Evolutionary conservation across 2,329 filamentous ascomycete species (phyloP).

Genomic region (Aspergillus sp.): DNA sequence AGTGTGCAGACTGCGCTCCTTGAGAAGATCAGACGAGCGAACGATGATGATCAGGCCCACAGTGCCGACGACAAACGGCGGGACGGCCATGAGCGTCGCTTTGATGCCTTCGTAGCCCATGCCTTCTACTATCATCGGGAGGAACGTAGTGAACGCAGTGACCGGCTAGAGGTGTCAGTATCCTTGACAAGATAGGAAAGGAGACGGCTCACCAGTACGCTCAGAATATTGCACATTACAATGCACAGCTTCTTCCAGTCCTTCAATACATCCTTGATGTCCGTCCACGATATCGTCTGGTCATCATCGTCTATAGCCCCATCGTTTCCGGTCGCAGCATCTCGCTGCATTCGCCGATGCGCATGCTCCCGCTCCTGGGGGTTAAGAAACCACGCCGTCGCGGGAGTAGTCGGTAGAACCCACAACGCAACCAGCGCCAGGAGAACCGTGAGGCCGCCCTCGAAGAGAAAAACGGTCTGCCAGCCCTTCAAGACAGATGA

Average conservation of each 20-base stretch:
- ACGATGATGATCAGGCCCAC: slow-evolving; percentile 8
- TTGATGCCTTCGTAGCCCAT: slow-evolving; percentile 6
- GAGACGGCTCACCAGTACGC: slow-evolving; percentile 1
- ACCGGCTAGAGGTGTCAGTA: background rate
- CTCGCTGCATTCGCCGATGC: slow-evolving; percentile 2
- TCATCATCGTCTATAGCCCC: background rate
- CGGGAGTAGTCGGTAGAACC: slow-evolving; percentile 2
- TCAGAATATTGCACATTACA: slow-evolving; percentile 4
- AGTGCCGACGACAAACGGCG: slow-evolving; percentile 10
- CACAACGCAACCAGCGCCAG: slow-evolving; percentile 6
- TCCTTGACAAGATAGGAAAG: background rate
- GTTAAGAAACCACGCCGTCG: slow-evolving; percentile 9
- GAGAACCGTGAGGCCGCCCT: slow-evolving; percentile 13
- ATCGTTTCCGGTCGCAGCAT: background rate
- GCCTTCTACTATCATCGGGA: slow-evolving; percentile 3
- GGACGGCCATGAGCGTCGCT: slow-evolving; percentile 6
- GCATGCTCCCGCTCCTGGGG: slow-evolving; percentile 5
- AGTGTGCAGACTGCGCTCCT: slow-evolving; percentile 10
- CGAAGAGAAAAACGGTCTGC: slow-evolving; percentile 23
- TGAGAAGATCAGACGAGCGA: slow-evolving; percentile 9
- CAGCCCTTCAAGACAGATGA: slow-evolving; percentile 9
- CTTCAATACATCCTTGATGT: slow-evolving; percentile 1
- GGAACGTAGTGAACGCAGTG: slow-evolving; percentile 5
- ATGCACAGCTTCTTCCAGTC: slow-evolving; percentile 7
- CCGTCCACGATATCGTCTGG: background rate